Percentiles rank a stretch among this genome's conserved stretches.
phyloP scores from a whole-genome alignment of 2,329 filamentous ascomycete genomes.

The Pseudogymnoascus sp. region DNA sequence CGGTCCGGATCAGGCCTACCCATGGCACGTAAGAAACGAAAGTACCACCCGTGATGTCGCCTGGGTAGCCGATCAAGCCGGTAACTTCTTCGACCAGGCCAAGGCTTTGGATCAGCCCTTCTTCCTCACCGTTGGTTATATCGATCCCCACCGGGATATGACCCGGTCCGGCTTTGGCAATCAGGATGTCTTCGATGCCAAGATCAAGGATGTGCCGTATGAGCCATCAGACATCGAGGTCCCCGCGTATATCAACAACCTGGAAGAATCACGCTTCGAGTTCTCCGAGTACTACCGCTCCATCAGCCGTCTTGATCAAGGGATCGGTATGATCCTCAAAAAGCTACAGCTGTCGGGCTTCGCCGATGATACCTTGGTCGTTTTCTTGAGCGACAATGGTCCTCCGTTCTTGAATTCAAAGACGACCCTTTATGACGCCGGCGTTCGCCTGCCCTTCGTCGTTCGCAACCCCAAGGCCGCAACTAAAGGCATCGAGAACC shows the following conservation, averaged over 20 bases:
- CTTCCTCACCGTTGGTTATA: slow-evolving; percentile 39
- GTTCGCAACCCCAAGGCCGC: slow-evolving; percentile 27
- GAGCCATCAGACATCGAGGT: slow-evolving; percentile 22
- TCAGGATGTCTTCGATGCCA: slow-evolving; percentile 21
- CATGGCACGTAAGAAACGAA: slow-evolving; percentile 36
- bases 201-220: slow-evolving; percentile 11
- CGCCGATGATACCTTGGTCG: slow-evolving; percentile 29
- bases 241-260: slow-evolving; percentile 22
- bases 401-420: slow-evolving; percentile 38
- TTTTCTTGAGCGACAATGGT: slow-evolving; percentile 37
- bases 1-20: slow-evolving; percentile 34
- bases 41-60: slow-evolving; percentile 39
- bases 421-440: slow-evolving; percentile 36
- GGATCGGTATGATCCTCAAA: slow-evolving; percentile 31
- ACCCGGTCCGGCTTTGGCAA: slow-evolving; percentile 32
- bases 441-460: slow-evolving; percentile 33
- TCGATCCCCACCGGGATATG: slow-evolving; percentile 40
- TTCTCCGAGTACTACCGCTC: slow-evolving; percentile 22
- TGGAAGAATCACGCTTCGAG: slow-evolving; percentile 23
- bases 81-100: slow-evolving; percentile 32
- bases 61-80: slow-evolving; percentile 33
- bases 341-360: slow-evolving; percentile 25
- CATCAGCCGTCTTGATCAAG: slow-evolving; percentile 30
- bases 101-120: slow-evolving; percentile 32
- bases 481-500: slow-evolving; percentile 24